Conservation (phyloP, 2,329 filamentous ascomycete genomes). For the Xylaria sp. region DNA sequence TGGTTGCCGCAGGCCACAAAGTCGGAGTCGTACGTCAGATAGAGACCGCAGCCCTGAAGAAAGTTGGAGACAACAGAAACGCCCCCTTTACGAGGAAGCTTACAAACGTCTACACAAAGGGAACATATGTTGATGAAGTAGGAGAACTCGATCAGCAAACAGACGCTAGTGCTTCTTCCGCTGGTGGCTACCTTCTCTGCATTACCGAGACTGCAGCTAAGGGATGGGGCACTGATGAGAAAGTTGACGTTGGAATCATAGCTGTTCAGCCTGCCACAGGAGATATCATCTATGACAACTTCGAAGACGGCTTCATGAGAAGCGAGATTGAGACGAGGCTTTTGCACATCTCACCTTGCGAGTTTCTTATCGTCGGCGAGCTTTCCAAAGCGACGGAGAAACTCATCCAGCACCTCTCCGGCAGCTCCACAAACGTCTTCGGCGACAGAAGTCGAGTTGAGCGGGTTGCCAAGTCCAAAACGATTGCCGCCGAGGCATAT, state of each 20-base stretch:
- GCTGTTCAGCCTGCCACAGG: conserved; percentile 96
- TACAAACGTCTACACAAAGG: conserved; percentile 97
- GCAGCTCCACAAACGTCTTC: conserved; percentile 90
- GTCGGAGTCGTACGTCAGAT: conserved; percentile 94
- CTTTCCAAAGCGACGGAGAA: conserved; percentile 93
- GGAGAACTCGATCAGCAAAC: conserved; percentile 75
- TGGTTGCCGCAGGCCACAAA: conserved; percentile 93
- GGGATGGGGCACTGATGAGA: conserved; percentile 86
- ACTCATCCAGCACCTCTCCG: conserved; percentile 87
- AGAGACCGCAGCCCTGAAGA: conserved; percentile 95
- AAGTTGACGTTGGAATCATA: conserved; percentile 88
- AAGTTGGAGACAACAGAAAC: conserved; percentile 93
- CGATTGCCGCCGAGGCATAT: conserved; percentile 83
- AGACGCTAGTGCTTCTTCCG: conserved; percentile 64
- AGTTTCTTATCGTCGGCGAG: conserved; percentile 92
- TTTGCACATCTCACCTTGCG: conserved; percentile 93
- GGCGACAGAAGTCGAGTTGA: conserved; percentile 91
- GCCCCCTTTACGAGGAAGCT: conserved; percentile 91
- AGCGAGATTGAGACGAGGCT: conserved; percentile 96
- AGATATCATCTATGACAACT: conserved; percentile 94
- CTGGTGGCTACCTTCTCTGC: conserved; percentile 90
- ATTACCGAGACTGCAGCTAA: conserved; percentile 87
- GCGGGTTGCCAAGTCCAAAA: conserved; percentile 78
- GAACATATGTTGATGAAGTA: conserved; percentile 94
- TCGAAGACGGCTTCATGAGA: conserved; percentile 97